Conservation (phyloP, 352 stramenopile genomes). For the Pythium apleroticum region DNA sequence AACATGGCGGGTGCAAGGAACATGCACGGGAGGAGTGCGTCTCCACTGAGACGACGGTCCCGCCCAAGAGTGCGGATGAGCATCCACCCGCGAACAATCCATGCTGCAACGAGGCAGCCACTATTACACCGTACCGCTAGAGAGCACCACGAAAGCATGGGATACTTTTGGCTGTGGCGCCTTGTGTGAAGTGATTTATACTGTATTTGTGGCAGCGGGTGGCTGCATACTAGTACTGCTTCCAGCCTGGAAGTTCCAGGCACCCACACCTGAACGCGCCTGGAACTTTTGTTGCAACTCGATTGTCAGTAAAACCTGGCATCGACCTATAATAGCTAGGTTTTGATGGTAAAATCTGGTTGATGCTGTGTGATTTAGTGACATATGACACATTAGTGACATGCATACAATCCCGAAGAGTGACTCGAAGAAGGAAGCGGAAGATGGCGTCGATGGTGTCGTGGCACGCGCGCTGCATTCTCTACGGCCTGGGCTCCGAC, state of each 20-base stretch:
- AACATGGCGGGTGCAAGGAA: neutral
- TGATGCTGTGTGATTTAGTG: neutral
- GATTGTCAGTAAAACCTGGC: too few relatives aligned
- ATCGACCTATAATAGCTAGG: too few relatives aligned
- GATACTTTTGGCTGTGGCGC: too few relatives aligned
- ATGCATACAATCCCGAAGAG: neutral
- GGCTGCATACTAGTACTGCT: too few relatives aligned
- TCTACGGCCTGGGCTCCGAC: slow-evolving; percentile 34
- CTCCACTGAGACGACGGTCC: neutral
- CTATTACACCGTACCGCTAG: neutral
- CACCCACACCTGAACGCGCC: too few relatives aligned
- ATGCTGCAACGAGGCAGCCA: neutral
- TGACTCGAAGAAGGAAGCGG: neutral
- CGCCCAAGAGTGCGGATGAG: neutral
- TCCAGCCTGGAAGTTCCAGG: too few relatives aligned
- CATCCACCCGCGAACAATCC: too few relatives aligned
- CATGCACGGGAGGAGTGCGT: neutral
- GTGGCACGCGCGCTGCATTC: slow-evolving; percentile 36
- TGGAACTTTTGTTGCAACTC: too few relatives aligned
- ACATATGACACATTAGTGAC: neutral
- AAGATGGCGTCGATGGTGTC: slow-evolving; percentile 6
- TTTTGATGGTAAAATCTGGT: neutral
- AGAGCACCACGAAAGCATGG: too few relatives aligned
- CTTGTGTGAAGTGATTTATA: too few relatives aligned
- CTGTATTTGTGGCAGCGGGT: too few relatives aligned